These are phyloP conservation scores for Ilyonectria robusta DNA, from an alignment of 2,329 filamentous ascomycete genomes.

Conservation along the genomic window DNA sequence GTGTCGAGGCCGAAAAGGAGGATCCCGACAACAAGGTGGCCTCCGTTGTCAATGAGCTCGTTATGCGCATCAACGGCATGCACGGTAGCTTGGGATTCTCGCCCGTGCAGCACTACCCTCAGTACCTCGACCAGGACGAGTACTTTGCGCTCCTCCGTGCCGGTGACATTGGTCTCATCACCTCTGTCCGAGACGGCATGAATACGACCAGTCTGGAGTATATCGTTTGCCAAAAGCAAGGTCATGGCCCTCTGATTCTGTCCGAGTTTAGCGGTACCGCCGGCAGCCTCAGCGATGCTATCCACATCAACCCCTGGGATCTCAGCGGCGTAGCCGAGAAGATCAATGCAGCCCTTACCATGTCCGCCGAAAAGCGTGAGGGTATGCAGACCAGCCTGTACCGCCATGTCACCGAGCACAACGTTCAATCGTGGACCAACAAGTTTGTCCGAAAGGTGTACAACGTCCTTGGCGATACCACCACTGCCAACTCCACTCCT, in stretches of 20 bases:
- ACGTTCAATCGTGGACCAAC: slow-evolving; percentile 87
- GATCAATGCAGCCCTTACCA: slow-evolving; percentile 85
- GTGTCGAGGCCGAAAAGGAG: slow-evolving; percentile 83
- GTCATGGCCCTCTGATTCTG: slow-evolving; percentile 88
- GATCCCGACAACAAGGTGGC: slow-evolving; percentile 85
- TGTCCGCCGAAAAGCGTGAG: slow-evolving; percentile 76
- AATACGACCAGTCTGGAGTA: slow-evolving; percentile 98
- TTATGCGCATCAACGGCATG: slow-evolving; percentile 90
- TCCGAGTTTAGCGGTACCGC: slow-evolving; percentile 98
- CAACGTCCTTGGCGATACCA: slow-evolving; percentile 83
- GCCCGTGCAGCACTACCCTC: slow-evolving; percentile 94
- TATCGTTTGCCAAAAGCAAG: slow-evolving; percentile 90
- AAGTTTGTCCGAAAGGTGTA: slow-evolving; percentile 85
- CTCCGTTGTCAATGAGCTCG: slow-evolving; percentile 90
- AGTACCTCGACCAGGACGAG: slow-evolving; percentile 90
- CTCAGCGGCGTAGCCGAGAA: slow-evolving; percentile 85
- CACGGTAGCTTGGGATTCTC: slow-evolving; percentile 91
- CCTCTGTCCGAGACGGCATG: slow-evolving; percentile 96
- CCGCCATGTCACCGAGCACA: slow-evolving; percentile 86
- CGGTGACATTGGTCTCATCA: slow-evolving; percentile 93
- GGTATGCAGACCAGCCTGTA: slow-evolving; percentile 83
- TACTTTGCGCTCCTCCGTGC: slow-evolving; percentile 95
- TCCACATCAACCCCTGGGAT: slow-evolving; percentile 98
- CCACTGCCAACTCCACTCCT: slow-evolving; percentile 83
- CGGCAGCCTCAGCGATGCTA: slow-evolving; percentile 85